These are phyloP conservation scores for Trypanosoma congolense DNA, from an alignment of 208 protist species.

Conservation along the genomic window DNA sequence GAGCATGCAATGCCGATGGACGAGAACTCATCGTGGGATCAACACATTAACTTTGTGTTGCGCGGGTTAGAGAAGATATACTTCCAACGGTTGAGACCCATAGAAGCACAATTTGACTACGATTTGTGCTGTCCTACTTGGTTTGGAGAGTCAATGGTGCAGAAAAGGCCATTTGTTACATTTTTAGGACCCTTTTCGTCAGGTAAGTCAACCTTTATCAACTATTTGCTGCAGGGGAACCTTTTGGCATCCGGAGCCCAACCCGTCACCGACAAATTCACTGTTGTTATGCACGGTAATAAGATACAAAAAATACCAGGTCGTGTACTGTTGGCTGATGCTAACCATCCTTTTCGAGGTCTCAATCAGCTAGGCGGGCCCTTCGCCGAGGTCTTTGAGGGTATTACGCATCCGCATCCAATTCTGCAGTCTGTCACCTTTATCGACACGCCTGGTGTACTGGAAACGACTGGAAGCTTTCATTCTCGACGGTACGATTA, in stretches of 20 bases:
- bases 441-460: constrained; percentile 96
- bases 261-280: constrained; percentile 93
- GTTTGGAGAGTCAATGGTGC: constrained; percentile 71
- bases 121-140: constrained; percentile 49
- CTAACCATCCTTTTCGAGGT: constrained; percentile 84
- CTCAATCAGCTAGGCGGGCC: constrained; percentile 83
- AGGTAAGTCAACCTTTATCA: constrained; percentile 94
- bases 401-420: constrained; percentile 62
- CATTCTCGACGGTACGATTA: constrained; percentile 75
- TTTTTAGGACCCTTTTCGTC: constrained; percentile 87
- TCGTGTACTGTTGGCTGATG: constrained; percentile 78
- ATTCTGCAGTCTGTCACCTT: constrained; percentile 92
- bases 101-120: constrained; percentile 70
- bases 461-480: constrained; percentile 85
- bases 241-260: constrained; percentile 90
- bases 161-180: constrained; percentile 74
- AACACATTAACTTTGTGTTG: constrained; percentile 55
- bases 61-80: constrained; percentile 49
- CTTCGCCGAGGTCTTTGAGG: constrained; percentile 87
- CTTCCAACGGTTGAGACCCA: constrained; percentile 45
- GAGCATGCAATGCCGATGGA: too few species aligned
- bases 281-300: constrained; percentile 90
- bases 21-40: constrained; percentile 32
- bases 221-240: constrained; percentile 86
- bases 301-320: constrained; percentile 80